Evolutionary conservation across 805 yeast species (phyloP), one percentile per base, ranked within the genome.

Genomic region (Ogataea philodendri): DNA sequence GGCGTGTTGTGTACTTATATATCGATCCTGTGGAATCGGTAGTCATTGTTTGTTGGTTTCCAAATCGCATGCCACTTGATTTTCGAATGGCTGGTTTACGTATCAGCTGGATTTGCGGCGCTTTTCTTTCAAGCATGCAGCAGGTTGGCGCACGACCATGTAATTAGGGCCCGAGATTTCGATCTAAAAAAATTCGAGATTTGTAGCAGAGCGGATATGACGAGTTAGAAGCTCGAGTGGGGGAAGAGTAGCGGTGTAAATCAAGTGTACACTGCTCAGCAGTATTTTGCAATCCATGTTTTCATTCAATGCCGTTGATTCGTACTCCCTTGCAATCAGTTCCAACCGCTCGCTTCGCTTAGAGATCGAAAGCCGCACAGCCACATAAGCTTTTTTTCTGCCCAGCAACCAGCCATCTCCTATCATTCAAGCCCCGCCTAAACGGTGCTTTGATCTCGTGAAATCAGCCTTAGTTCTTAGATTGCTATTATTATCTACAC

Each of bases 81-180:
- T 16, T 10, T 10, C 18, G 17, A 37, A 40, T 43, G 47, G 47
- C 47, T 43, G 47, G 47, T 43, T 43, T 40, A 36, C 43, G 23
- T 26, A 28, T 33, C 35, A 22, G 20, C 39, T 31, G 7, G 20
- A 35, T 36, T 29, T 30, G 39, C 26, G 34, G 34, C 41, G 30
- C 29, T 19, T 37, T 25, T 33, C 18, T 17, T 26, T 35, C 43
- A 37, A 20, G 24, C 24, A 27, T 36, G 36, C 18, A 15, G 27
- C 26, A 25, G 23, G 21, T 7, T 25, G 14, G 42, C 25, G 21
- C 47, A 43, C 47, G 46, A 43, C 46, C 39, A 11, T 22, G n/a
- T 5, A 18, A 22, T 14, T 15, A 16, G 9, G 22, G 20, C 34
- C 21, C 37, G 32, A 23, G 19, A n/a, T n/a, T n/a, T 11, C 7